phyloP scores from a whole-genome alignment of 257 asterid species.

The Craterostigma plantagineum region DNA sequence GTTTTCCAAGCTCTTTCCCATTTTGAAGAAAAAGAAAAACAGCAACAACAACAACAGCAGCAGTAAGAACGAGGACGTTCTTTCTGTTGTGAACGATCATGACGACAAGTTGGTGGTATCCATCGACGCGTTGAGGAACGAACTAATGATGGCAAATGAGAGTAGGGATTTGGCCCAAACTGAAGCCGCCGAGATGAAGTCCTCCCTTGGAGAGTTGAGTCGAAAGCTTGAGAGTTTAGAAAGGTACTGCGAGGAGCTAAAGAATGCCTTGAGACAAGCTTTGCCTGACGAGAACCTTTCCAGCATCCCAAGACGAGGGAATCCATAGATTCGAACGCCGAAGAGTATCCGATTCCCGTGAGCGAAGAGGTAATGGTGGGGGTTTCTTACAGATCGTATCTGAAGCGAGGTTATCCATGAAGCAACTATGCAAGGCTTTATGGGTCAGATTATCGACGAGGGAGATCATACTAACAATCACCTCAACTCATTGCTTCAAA shows the following conservation, averaged over 20 bases:
- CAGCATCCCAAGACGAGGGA: conserved; percentile 18
- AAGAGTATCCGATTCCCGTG: conserved; percentile 29
- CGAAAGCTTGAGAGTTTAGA: conserved; percentile 59
- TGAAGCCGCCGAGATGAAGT: conserved; percentile 53
- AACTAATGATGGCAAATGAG: conserved; percentile 40
- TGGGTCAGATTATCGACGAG: conserved; percentile 27
- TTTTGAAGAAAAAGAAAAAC: conserved; percentile 63
- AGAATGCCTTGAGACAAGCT: conserved; percentile 42
- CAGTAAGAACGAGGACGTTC: conserved; percentile 26
- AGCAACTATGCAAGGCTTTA: conserved; percentile 70
- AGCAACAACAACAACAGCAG: too few relatives aligned
- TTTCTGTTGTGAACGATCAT: conserved; percentile 13
- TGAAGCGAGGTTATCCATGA: conserved; percentile 68
- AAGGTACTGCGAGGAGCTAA: conserved; percentile 61
- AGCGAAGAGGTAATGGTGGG: conserved; percentile 57
- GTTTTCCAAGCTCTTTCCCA: conserved; percentile 63
- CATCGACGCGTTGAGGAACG: conserved; percentile 35
- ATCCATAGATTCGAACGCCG: conserved; percentile 23
- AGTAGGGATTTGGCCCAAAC: conserved; percentile 40
- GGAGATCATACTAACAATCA: conserved; percentile 32
- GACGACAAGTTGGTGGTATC: conserved; percentile 24
- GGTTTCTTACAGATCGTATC: conserved; percentile 76
- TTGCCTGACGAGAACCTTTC: conserved; percentile 17
- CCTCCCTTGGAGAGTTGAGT: conserved; percentile 45
- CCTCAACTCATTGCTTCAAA: conserved; percentile 45